Conservation (phyloP, 1,139 yeast species). For the Suhomyces terraborum region DNA sequence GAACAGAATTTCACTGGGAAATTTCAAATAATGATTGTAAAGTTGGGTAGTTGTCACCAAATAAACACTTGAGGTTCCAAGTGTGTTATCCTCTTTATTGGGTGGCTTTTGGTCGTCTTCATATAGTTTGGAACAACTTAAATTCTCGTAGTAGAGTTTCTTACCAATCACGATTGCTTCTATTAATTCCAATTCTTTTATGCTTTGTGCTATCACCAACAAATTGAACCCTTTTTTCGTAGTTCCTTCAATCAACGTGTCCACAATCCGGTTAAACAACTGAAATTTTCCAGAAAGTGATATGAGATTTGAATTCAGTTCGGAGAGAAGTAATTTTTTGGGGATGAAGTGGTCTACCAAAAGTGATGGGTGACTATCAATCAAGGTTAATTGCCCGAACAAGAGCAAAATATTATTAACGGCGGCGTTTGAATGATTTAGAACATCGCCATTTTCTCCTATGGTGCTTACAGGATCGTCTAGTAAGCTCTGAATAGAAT, state of each 20-base stretch:
- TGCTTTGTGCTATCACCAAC: slow-evolving; percentile 59
- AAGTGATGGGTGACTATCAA: slow-evolving; percentile 66
- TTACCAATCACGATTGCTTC: slow-evolving; percentile 71
- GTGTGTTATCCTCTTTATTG: slow-evolving; percentile 11
- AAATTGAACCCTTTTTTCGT: slow-evolving; percentile 27
- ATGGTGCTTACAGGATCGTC: slow-evolving; percentile 29
- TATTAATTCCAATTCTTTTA: slow-evolving; percentile 68
- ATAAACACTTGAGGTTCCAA: slow-evolving; percentile 23
- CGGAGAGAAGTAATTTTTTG: slow-evolving; percentile 62
- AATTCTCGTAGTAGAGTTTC: slow-evolving; percentile 54
- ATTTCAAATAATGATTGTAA: slow-evolving; percentile 34
- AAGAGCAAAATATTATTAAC: slow-evolving; percentile 34
- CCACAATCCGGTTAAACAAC: slow-evolving; percentile 54
- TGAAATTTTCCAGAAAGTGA: slow-evolving; percentile 61
- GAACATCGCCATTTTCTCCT: slow-evolving; percentile 7
- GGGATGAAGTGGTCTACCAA: slow-evolving; percentile 78
- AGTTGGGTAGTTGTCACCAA: slow-evolving; percentile 45
- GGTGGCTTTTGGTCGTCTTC: slow-evolving; percentile 34
- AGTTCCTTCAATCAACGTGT: slow-evolving; percentile 25
- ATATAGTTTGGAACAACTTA: slow-evolving; percentile 61
- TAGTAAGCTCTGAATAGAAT: slow-evolving; percentile 42
- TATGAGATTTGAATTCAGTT: slow-evolving; percentile 56
- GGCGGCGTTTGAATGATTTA: background rate
- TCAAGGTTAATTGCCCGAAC: slow-evolving; percentile 50
- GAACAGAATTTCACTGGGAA: slow-evolving; percentile 31